A percentile compares a stretch with the other conserved stretches of the same genome.
phyloP scores from a whole-genome alignment of 23 red algal species.

The Gracilaria domingensis region DNA sequence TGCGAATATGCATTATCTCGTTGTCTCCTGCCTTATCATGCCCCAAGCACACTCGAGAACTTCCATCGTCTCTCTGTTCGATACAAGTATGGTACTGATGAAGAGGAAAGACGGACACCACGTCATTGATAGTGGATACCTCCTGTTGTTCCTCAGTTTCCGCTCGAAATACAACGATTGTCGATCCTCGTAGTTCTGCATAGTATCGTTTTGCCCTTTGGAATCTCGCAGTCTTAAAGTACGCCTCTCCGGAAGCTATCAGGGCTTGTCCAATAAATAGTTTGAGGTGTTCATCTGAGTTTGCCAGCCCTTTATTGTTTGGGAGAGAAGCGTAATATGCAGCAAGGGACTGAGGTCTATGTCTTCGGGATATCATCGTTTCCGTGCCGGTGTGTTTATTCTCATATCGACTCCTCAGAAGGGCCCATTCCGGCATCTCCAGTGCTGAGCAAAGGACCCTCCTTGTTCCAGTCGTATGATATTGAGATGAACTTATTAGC shows the following conservation, averaged over 20 bases:
- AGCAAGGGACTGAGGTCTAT: constrained; percentile 1
- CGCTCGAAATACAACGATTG: constrained; percentile 43
- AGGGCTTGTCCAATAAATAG: constrained; percentile 21
- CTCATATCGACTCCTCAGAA: constrained; percentile 22
- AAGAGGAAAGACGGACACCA: constrained; percentile 56
- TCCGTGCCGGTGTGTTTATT: background rate
- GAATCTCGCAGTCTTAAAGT: constrained; percentile 50
- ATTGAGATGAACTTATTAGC: background rate
- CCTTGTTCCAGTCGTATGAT: background rate
- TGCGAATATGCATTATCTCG: constrained; percentile 37
- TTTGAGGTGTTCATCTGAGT: constrained; percentile 34
- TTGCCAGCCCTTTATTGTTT: constrained; percentile 6
- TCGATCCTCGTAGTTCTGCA: constrained; percentile 48
- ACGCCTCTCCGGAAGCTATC: constrained; percentile 47
- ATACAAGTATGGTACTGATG: constrained; percentile 54
- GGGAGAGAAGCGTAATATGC: constrained; percentile 9
- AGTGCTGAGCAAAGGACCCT: background rate
- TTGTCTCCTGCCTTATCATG: background rate
- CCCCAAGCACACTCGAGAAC: constrained; percentile 27
- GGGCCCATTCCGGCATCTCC: constrained; percentile 33
- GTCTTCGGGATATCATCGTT: background rate
- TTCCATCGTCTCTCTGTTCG: constrained; percentile 19
- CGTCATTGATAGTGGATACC: background rate
- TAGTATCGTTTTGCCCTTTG: constrained; percentile 47
- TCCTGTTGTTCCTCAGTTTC: background rate